Base-by-base conservation (phyloP, 805 yeast species). In the Spathaspora gorwiae region DNA sequence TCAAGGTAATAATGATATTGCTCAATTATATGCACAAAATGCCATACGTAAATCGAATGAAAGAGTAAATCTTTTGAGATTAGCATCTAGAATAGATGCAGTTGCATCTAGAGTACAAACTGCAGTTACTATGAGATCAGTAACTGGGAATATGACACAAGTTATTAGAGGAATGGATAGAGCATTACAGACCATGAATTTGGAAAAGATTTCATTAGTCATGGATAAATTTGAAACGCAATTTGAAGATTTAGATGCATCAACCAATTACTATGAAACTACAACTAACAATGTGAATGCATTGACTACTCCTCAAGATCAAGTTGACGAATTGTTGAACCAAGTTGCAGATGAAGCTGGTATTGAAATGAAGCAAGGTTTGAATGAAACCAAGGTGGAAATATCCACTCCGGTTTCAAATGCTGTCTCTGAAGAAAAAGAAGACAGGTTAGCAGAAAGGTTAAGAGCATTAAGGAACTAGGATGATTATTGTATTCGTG, bases 261-360 rank as follows among this genome's bases (percentile, higher is more conserved):
- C 95, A 30, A 85, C 97, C 0, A 86, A 90, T 52, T 94, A 92
- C 61, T 92, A 94, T 63, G 98, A 92, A 64, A 79, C 81, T 39
- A 92, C 95, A 45, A 90, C 97, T 9, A 83, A 84, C 48, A 87
- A 83, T 46, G 88, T 94, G 44, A 89, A 87, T 56, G 97, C 97
- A 0, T 76, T 87, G 43, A 78, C 86, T 33, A 90, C 96, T 5
- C 98, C 97, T 6, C 96, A 89, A 62, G 98, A 92, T 47, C 94
- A 90, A 51, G 99, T 92, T 32, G 97, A 94, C 60, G 78, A 84
- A 48, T 72, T 92, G 59, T 78, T 92, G 87, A 89, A 76, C 59
- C 89, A 87, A 62, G 90, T 94, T 12, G 98, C 98, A 0, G 98
- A 92, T 61, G 98, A 92, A 61, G 97, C 97, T 0, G 99, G 99